Evolutionary conservation across 768 basidiomycete species (phyloP).

Genomic region (Serendipita indica): DNA sequence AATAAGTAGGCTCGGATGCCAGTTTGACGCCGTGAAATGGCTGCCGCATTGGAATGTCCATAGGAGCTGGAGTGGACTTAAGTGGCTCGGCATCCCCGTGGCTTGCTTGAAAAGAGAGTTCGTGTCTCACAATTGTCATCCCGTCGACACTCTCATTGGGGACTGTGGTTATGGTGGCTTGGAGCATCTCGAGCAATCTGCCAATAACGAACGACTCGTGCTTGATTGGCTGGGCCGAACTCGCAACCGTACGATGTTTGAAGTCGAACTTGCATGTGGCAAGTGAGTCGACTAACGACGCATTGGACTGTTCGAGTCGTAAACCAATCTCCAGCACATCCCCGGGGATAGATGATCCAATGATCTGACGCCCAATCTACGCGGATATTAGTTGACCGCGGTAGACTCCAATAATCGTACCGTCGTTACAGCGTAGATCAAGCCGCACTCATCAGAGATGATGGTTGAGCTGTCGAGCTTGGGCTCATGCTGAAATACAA

Average conservation of each 20-base stretch:
- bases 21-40: constrained; percentile 36
- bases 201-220: not conserved
- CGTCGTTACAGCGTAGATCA: constrained; percentile 69
- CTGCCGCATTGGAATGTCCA: constrained; percentile 29
- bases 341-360: constrained; percentile 48
- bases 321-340: constrained; percentile 83
- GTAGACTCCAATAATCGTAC: constrained; percentile 34
- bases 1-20: constrained; percentile 59
- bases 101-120: constrained; percentile 5
- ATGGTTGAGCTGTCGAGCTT: constrained; percentile 79
- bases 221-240: not conserved
- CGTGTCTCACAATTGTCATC: not conserved
- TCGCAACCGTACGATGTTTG: not conserved
- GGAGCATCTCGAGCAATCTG: not conserved
- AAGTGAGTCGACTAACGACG: no score
- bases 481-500: constrained; percentile 79
- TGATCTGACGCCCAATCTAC: constrained; percentile 68
- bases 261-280: not conserved
- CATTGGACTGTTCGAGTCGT: constrained; percentile 27
- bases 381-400: not conserved
- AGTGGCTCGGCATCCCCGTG: constrained; percentile 18
- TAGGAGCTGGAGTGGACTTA: constrained; percentile 29
- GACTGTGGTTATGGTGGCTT: not conserved
- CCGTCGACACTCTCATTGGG: not conserved
- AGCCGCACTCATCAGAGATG: constrained; percentile 67